phyloP scores from a whole-genome alignment of 139 green algal genomes.

The Coelastrella sp. region DNA sequence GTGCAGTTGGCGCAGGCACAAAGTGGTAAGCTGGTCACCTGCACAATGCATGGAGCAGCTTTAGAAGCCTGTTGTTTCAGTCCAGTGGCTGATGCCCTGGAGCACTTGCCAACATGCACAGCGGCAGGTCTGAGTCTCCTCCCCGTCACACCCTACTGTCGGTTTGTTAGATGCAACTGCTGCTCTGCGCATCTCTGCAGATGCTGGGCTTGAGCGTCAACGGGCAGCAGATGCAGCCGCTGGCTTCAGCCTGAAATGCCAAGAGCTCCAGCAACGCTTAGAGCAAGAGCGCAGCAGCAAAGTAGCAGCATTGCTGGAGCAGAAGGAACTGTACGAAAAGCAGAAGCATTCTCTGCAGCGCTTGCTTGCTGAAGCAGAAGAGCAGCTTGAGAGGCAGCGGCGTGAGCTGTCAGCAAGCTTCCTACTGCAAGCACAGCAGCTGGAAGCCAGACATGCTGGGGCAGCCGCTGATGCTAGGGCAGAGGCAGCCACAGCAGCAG shows the following conservation, averaged over 20 bases:
- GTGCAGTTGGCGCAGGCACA: constrained; percentile 49
- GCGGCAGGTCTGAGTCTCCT: too few relatives aligned
- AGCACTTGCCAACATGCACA: not conserved
- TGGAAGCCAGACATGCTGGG: constrained; percentile 52
- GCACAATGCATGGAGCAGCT: not conserved
- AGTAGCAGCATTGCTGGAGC: constrained; percentile 48
- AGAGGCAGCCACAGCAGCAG: not conserved
- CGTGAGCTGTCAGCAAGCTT: constrained; percentile 60
- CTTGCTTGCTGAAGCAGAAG: constrained; percentile 53
- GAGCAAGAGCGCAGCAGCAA: constrained; percentile 22
- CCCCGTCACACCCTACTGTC: not conserved
- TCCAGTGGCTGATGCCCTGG: not conserved
- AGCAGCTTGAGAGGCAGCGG: constrained; percentile 61
- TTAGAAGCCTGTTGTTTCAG: not conserved
- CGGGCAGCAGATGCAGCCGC: constrained; percentile 23
- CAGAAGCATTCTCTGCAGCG: constrained; percentile 55
- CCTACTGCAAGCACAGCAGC: constrained; percentile 54
- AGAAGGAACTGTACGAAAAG: constrained; percentile 40
- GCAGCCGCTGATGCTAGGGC: constrained; percentile 3
- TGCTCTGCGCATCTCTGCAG: not conserved
- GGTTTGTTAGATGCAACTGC: not conserved
- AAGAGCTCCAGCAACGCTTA: constrained; percentile 43
- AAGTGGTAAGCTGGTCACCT: constrained; percentile 2
- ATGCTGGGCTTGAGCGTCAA: constrained; percentile 1
- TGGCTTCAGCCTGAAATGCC: constrained; percentile 10